These are phyloP conservation scores for Pseudogymnoascus sp. DNA, from an alignment of 2,329 filamentous ascomycete genomes.

Conservation along the genomic window DNA sequence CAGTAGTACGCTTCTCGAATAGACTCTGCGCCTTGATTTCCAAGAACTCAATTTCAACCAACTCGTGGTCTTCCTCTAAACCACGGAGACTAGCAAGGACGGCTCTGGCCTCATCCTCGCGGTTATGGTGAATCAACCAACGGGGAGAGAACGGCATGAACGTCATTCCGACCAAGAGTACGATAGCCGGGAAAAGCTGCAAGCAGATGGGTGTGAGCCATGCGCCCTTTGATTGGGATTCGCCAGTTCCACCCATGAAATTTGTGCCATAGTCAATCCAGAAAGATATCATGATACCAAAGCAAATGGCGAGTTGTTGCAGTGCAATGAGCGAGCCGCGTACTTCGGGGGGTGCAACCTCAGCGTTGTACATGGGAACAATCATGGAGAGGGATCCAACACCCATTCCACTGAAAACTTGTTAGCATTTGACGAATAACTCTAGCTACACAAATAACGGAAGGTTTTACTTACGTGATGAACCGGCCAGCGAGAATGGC, in stretches of 20 bases:
- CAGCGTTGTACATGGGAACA: conserved; percentile 45
- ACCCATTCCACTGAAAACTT: conserved; percentile 47
- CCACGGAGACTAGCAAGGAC: conserved; percentile 58
- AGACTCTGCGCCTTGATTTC: conserved; percentile 73
- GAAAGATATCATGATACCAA: conserved; percentile 44
- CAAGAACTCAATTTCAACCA: conserved; percentile 69
- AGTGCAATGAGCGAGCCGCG: conserved; percentile 57
- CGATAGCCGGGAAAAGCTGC: conserved; percentile 58
- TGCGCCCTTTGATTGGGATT: conserved; percentile 54
- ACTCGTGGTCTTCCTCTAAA: conserved; percentile 53
- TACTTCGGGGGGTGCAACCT: conserved; percentile 55
- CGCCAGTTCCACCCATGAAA: conserved; percentile 56
- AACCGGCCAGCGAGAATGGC: conserved; percentile 65
- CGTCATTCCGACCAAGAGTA: conserved; percentile 63
- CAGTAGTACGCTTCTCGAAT: conserved; percentile 66
- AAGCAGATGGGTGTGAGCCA: conserved; percentile 69
- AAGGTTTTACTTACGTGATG: conserved; percentile 42
- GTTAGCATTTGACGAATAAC: neutral
- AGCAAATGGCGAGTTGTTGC: conserved; percentile 55
- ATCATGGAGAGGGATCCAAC: conserved; percentile 64
- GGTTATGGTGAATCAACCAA: conserved; percentile 64
- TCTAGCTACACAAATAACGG: neutral
- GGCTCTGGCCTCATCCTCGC: conserved; percentile 58
- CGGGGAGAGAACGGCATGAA: conserved; percentile 76
- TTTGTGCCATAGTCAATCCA: conserved; percentile 61